Conservation (phyloP, 345 rosid species). For the Murraya paniculata region DNA sequence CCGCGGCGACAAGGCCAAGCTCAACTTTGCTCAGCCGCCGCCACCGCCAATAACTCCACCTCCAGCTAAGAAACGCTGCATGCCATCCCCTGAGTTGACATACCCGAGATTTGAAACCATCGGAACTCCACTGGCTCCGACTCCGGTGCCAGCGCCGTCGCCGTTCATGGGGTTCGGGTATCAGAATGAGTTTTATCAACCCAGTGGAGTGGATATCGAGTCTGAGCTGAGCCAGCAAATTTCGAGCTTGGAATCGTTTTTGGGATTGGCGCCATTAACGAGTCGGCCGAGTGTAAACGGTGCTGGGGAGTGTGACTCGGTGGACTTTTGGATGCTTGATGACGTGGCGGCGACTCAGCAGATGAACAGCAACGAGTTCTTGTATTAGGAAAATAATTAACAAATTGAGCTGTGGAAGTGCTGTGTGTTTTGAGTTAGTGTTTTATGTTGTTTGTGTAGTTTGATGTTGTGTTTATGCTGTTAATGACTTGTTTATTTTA, state of each 20-base stretch:
- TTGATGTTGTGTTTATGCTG: background rate
- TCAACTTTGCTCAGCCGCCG: conserved; percentile 54
- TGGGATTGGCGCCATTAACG: conserved; percentile 40
- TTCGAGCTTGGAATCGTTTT: conserved; percentile 57
- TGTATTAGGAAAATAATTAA: conserved; percentile 15
- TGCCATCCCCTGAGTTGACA: conserved; percentile 25
- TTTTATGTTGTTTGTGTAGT: background rate
- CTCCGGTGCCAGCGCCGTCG: background rate
- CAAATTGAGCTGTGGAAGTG: background rate
- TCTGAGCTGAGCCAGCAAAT: conserved; percentile 55
- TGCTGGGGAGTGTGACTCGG: conserved; percentile 17
- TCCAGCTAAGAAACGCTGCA: conserved; percentile 43
- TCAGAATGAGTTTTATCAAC: conserved; percentile 18
- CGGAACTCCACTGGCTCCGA: background rate
- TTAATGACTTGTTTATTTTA: background rate
- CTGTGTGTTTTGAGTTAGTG: background rate
- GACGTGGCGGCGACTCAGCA: conserved; percentile 45
- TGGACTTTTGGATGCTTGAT: conserved; percentile 73
- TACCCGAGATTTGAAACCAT: conserved; percentile 20
- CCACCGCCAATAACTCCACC: conserved; percentile 11
- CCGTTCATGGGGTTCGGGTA: conserved; percentile 18
- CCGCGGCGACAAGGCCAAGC: conserved; percentile 94
- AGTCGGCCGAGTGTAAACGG: conserved; percentile 2
- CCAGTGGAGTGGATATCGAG: conserved; percentile 14
- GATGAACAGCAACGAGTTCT: conserved; percentile 10